Conservation (phyloP, 1,139 yeast species). For the Zygosaccharomyces sapae region DNA sequence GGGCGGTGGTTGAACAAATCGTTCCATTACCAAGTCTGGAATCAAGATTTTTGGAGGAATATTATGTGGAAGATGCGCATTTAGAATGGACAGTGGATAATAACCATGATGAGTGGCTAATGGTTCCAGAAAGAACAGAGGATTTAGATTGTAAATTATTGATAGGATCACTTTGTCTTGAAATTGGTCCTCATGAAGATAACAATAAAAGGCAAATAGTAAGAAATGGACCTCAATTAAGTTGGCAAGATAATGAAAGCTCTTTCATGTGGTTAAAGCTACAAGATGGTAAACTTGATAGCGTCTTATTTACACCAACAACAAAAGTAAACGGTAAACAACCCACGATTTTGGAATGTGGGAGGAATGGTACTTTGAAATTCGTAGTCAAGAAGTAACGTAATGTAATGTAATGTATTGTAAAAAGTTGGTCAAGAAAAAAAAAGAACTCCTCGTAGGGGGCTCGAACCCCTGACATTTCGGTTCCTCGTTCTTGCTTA, state of each 20-base stretch:
- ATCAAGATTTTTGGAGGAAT: slow-evolving; percentile 9
- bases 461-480: slow-evolving; percentile 36
- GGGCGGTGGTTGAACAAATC: not conserved
- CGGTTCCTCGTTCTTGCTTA: slow-evolving; percentile 27
- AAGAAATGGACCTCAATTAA: not conserved
- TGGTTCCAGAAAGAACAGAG: slow-evolving; percentile 9
- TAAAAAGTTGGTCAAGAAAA: too few relatives aligned
- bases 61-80: slow-evolving; percentile 4
- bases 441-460: slow-evolving; percentile 33
- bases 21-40: not conserved
- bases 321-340: not conserved
- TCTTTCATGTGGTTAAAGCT: not conserved
- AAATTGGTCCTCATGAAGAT: slow-evolving; percentile 3
- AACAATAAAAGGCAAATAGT: not conserved
- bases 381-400: not conserved
- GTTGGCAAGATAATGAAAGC: slow-evolving; percentile 5
- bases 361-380: not conserved
- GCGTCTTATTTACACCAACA: not conserved
- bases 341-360: not conserved
- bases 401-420: too few relatives aligned
- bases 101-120: slow-evolving; percentile 7
- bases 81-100: slow-evolving; percentile 8
- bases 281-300: not conserved
- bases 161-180: slow-evolving; percentile 11
- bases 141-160: slow-evolving; percentile 3